Base-by-base conservation (phyloP, 1,139 yeast species). In the Taphrina pruni region DNA sequence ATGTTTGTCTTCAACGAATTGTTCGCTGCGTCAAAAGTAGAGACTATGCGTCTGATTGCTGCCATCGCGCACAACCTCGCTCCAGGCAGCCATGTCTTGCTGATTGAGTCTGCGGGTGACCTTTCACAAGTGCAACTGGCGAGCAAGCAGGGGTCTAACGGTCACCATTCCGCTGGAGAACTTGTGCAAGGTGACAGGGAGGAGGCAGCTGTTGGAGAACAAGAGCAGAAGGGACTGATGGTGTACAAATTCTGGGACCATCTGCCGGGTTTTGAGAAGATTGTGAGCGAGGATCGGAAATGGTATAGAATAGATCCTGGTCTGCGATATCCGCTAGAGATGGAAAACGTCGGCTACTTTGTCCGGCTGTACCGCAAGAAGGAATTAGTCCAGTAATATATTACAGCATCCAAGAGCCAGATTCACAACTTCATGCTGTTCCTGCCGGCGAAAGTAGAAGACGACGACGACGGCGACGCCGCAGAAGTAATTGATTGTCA, bases 291-390 rank as follows among this genome's bases (percentile, higher is more conserved):
- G 36, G 67, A 64, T 38, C 43, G 67, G 20, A 41, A 39, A 64
- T 64, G 67, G 67, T 64, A 21, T 26, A 26, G 67, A 38, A 35
- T 64, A 17, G 50, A 64, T 39, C 43, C 26, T 12, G 17, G 60
- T 1, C 38, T 64, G 61, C 35, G 35, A 7, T 64, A 64, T 35
- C 61, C 67, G 3, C 56, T 64, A 11, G 67, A 64, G 39, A 54
- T 64, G 67, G 67, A 64, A 55, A 64, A 64, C 38, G 67, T 64
- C n/a, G 67, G 61, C 61, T 64, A 64, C 48, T 64, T 64, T 64
- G 60, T 50, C 4, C 60, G 67, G 35, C 56, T 64, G 41, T 64
- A 64, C 21, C 62, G 62, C 17, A 64, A 64, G 55, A 46, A 17
- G 35, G 35, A 12, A 11, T 50, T 6, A 45, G 12, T 14, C n/a